These are phyloP conservation scores for Gillenia trifoliata DNA, from an alignment of 306 rosid species.

Conservation along the genomic window DNA sequence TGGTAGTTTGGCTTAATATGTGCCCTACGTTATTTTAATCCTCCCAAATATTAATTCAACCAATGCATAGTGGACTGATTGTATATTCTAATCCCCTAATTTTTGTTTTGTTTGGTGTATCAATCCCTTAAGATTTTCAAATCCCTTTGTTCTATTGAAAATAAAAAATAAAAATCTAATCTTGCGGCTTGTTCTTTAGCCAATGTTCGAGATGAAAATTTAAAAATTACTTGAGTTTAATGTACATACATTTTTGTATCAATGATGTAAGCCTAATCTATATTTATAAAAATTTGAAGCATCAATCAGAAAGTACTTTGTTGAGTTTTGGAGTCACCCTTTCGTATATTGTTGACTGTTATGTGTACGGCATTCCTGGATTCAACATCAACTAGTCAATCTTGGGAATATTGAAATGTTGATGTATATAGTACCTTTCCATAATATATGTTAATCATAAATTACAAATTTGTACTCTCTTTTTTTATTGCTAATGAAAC, in stretches of 20 bases:
- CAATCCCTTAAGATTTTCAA: neutral
- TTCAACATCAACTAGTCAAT: constrained; percentile 24
- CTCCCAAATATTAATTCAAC: neutral
- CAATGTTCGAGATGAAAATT: neutral
- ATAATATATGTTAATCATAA: neutral
- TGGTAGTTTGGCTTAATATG: neutral
- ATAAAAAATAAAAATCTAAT: neutral
- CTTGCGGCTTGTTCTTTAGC: neutral
- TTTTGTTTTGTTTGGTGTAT: neutral
- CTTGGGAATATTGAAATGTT: constrained; percentile 2
- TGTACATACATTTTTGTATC: neutral
- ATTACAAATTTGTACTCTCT: too few species aligned
- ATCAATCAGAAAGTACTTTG: constrained; percentile 4
- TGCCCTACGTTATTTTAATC: neutral
- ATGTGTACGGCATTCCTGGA: constrained; percentile 44
- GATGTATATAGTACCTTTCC: neutral
- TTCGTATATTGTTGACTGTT: constrained; percentile 14
- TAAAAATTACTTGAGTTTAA: neutral
- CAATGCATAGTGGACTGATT: neutral
- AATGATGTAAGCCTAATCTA: neutral
- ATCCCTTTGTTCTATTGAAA: neutral
- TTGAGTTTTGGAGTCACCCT: neutral
- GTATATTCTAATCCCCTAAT: neutral
- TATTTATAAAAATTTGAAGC: neutral
- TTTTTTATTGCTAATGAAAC: neutral